Evolutionary conservation across 2,329 filamentous ascomycete species (phyloP), one percentile per base, ranked within the genome.

Genomic region (Aspergillus calidoustus): DNA sequence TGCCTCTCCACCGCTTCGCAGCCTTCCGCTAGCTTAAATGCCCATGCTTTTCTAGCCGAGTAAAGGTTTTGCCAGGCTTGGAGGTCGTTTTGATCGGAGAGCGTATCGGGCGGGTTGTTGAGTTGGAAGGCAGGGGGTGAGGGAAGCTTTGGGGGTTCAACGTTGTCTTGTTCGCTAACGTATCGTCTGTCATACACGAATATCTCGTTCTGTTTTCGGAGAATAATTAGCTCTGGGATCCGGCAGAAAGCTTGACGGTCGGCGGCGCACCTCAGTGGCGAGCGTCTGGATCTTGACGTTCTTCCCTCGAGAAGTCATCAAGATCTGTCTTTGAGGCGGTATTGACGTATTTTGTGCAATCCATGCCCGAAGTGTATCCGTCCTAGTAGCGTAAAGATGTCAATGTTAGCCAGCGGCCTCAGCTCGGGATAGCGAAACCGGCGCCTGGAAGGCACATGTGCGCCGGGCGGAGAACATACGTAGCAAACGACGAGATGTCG

Each of bases 11-110:
- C 89, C 54, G 81, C 80, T 54, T 82, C 82, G 69, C 91, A 94
- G 67, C 89, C 88, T 28, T 89, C 86, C 7, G 90, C 84, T 38
- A 96, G 79, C 44, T 83, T 83, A 57, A 89, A 79, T 0, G 93
- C 91, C 95, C 95, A 99, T 68, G 85, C 84, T 69, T 89, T 87
- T 62, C 95, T 89, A 61, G 89, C 85, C 75, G 89, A 90, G 81
- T 95, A 97, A 23, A 98, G 83, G 49, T 89, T 87, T 74, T 92
- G 91, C 94, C 95, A 99, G 86, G 93, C 89, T 71, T 89, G 84
- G 59, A 97, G 83, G 64, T 93, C 89, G 63, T 90, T 91, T 64
- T 92, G 89, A 71, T 93, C 88, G 48, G 89, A 84, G 68, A 96
- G 90, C 47, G 88, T 90, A 76, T 96, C 93, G n/a, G 95, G 95